Evolutionary conservation across 129 eudicot species (phyloP), one percentile per base, ranked within the genome.

Genomic region (Heracleum sosnowskyi): DNA sequence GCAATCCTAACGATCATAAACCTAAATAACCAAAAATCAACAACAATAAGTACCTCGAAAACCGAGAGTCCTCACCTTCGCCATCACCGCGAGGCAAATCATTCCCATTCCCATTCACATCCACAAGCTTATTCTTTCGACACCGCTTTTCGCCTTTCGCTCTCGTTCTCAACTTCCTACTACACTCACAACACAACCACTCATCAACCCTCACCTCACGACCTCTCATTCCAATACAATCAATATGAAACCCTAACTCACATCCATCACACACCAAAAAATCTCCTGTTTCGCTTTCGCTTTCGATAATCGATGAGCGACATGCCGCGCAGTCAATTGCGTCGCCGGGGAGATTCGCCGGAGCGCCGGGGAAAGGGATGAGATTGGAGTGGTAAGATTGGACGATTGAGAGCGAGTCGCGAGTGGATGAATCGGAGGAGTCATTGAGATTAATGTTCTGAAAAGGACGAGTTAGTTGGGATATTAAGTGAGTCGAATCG

Each of bases 181-280:
- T 24, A 16, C 90, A 79, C 64, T 49, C 77, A 17, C 34, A 45
- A 40, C 85, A 72, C 78, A 83, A 8, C 87, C 87, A 83, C 73
- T 55, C 82, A 12, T 79, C 79, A 33, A 44, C 0, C 63, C 39
- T 75, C 39, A 69, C 57, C 62, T 18, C 66, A 60, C 20, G 57
- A 36, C 34, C 75, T 75, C 9, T 44, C 79, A 76, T 66, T 26
- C 41, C 81, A 29, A 79, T 79, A 34, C 85, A 71, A 29, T 60
- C 60, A 39, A 86, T 66, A 45, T 71, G 90, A 55, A 86, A 86
- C 41, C 85, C 85, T 33, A 81, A 76, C 53, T 82, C 82, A 51
- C 89, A 82, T 7, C 80, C 79, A 60, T 82, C 84, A 77, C 82
- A 86, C 6, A 81, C 79, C 72, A 81, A 36, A 51, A 80, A 66